Conservation (phyloP, 1,284 basidiomycete species). For the Rhodotorula glutinis region DNA sequence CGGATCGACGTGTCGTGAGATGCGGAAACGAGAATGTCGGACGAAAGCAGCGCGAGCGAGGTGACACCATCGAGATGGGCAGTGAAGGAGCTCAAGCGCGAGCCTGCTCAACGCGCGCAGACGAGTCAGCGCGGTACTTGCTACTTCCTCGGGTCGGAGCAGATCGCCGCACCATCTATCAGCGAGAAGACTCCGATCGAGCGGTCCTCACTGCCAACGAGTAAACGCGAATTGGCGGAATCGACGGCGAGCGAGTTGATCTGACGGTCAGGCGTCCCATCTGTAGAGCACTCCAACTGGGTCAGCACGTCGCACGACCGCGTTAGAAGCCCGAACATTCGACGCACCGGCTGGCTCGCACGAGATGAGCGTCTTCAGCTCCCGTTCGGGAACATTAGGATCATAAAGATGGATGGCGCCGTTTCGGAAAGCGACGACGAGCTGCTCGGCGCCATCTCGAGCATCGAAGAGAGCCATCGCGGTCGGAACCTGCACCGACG, state of each 20-base stretch:
- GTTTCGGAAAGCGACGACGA: constrained; percentile 79
- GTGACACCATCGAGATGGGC: constrained; percentile 91
- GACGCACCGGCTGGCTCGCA: constrained; percentile 62
- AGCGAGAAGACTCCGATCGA: constrained; percentile 86
- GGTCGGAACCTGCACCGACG: constrained; percentile 60
- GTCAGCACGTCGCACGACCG: too few relatives aligned
- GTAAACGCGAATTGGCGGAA: constrained; percentile 82
- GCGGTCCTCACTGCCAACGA: constrained; percentile 87
- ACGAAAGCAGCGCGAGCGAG: constrained; percentile 79
- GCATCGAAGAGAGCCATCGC: constrained; percentile 65
- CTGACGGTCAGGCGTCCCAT: constrained; percentile 69
- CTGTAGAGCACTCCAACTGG: constrained; percentile 48
- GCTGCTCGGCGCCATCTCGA: constrained; percentile 38
- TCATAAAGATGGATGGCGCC: constrained; percentile 86
- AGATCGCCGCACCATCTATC: constrained; percentile 56
- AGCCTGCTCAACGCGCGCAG: constrained; percentile 53
- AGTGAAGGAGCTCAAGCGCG: constrained; percentile 81
- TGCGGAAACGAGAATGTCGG: constrained; percentile 73
- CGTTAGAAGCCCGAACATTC: too few relatives aligned
- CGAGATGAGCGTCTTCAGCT: too few relatives aligned
- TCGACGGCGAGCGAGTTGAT: constrained; percentile 80
- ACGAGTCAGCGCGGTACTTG: background rate
- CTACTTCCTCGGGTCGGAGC: too few relatives aligned
- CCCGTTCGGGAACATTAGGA: constrained; percentile 54
- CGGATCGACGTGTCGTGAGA: constrained; percentile 91